A percentile compares a stretch with the other conserved stretches of the same genome.
phyloP scores from a whole-genome alignment of 2,329 filamentous ascomycete species.

The Fusarium pseudonygamai region DNA sequence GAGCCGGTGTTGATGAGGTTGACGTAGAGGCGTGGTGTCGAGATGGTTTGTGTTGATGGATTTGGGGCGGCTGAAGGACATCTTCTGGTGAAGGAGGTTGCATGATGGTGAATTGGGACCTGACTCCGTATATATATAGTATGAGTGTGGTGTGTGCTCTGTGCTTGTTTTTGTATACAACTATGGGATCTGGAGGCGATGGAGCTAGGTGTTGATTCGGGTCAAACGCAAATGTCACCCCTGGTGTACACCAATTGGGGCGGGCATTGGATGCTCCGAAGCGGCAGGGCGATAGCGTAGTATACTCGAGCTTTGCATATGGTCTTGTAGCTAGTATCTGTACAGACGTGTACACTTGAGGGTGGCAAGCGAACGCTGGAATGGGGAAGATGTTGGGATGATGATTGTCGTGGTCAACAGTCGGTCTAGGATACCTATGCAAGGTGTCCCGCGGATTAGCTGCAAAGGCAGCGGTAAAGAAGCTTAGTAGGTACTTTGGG shows the following conservation, averaged over 20 bases:
- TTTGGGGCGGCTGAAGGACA: slow-evolving; percentile 28
- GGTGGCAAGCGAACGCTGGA: slow-evolving; percentile 32
- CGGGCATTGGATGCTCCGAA: slow-evolving; percentile 32
- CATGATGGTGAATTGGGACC: slow-evolving; percentile 28
- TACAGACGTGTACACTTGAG: slow-evolving; percentile 31
- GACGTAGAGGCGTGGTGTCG: slow-evolving; percentile 40
- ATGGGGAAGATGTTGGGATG: slow-evolving; percentile 33
- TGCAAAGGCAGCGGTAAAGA: slow-evolving; percentile 28
- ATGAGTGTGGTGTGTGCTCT: not conserved
- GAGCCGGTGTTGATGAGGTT: slow-evolving; percentile 33
- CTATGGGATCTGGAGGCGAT: slow-evolving; percentile 18
- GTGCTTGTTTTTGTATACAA: slow-evolving; percentile 18
- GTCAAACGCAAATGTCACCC: slow-evolving; percentile 31
- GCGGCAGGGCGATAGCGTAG: slow-evolving; percentile 9
- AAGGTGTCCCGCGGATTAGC: slow-evolving; percentile 27
- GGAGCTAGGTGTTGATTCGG: slow-evolving; percentile 17
- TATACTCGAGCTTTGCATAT: slow-evolving; percentile 29
- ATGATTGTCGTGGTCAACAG: slow-evolving; percentile 34
- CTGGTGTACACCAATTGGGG: slow-evolving; percentile 37
- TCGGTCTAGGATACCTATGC: slow-evolving; percentile 30
- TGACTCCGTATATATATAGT: slow-evolving; percentile 33
- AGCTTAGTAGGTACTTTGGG: not conserved
- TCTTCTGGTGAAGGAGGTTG: slow-evolving; percentile 26
- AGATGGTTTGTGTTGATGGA: slow-evolving; percentile 33
- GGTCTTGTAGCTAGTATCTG: slow-evolving; percentile 24